These are phyloP conservation scores for Ochetophila trinervis DNA, from an alignment of 306 rosid genomes.

Conservation along the genomic window DNA sequence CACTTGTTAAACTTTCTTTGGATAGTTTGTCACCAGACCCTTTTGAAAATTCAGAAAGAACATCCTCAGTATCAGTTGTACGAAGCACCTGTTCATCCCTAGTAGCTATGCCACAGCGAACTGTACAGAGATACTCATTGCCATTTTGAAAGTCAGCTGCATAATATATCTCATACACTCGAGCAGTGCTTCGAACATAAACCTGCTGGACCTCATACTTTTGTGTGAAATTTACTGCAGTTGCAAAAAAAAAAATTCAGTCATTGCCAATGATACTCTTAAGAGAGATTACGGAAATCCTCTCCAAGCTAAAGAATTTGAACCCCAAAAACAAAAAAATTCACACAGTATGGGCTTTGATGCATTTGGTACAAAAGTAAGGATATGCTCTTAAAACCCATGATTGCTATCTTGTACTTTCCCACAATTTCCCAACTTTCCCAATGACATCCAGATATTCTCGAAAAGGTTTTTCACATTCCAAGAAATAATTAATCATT, in stretches of 20 bases:
- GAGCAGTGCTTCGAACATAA: conserved; percentile 82
- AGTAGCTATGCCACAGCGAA: conserved; percentile 63
- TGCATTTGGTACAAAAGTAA: neutral
- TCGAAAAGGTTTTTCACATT: no score
- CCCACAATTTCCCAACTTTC: no score
- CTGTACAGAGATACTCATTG: conserved; percentile 70
- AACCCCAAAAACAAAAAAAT: no score
- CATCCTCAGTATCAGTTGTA: conserved; percentile 24
- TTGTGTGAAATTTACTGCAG: conserved; percentile 55
- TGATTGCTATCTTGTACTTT: no score
- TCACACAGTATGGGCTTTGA: neutral
- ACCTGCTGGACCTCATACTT: conserved; percentile 70
- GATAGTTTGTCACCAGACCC: conserved; percentile 25
- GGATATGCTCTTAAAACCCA: no score
- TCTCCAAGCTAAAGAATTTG: neutral
- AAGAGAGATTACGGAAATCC: conserved; percentile 12
- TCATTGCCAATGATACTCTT: conserved; percentile 1
- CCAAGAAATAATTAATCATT: no score
- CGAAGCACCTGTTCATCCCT: conserved; percentile 62
- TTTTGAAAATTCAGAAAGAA: conserved; percentile 25
- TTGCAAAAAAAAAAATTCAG: conserved; percentile 17
- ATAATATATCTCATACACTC: conserved; percentile 71
- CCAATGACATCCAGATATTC: no score
- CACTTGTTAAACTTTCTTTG: conserved; percentile 34
- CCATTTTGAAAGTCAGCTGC: conserved; percentile 35